A percentile compares a stretch with the other conserved stretches of the same genome.
Evolutionary conservation across 805 yeast genomes (phyloP).

Genomic region (Spathaspora sp.): DNA sequence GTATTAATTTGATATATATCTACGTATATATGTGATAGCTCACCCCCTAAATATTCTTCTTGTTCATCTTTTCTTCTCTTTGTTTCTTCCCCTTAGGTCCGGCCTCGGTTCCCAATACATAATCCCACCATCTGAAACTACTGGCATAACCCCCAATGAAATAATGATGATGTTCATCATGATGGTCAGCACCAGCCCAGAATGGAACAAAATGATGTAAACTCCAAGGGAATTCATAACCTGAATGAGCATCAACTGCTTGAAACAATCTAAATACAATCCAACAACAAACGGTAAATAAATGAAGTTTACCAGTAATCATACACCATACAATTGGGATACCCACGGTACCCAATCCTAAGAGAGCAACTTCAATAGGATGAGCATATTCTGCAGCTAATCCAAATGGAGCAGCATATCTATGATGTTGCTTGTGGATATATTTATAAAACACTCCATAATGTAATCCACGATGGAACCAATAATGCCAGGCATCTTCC

Average conservation of each 20-base stretch:
- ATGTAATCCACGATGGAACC: slow-evolving; percentile 56
- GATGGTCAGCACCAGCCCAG: slow-evolving; percentile 67
- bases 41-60: slow-evolving; percentile 16
- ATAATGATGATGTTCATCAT: slow-evolving; percentile 58
- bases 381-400: slow-evolving; percentile 61
- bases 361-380: slow-evolving; percentile 53
- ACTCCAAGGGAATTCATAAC: slow-evolving; percentile 62
- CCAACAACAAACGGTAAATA: slow-evolving; percentile 54
- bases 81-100: slow-evolving; percentile 50
- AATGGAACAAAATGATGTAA: slow-evolving; percentile 53
- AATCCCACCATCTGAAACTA: slow-evolving; percentile 59
- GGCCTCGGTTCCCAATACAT: slow-evolving; percentile 48
- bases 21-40: neutral
- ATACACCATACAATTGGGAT: slow-evolving; percentile 55
- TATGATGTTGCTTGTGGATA: slow-evolving; percentile 58
- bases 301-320: slow-evolving; percentile 44
- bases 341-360: slow-evolving; percentile 60
- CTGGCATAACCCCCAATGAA: slow-evolving; percentile 59
- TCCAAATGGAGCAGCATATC: slow-evolving; percentile 62
- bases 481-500: slow-evolving; percentile 61
- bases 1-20: neutral
- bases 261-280: slow-evolving; percentile 50
- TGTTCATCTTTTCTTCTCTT: slow-evolving; percentile 44
- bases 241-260: slow-evolving; percentile 60
- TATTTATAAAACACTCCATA: slow-evolving; percentile 54